A percentile compares a stretch with the other conserved stretches of the same genome.
phyloP scores from a whole-genome alignment of 2,329 filamentous ascomycete species.

The Fusarium sp. region DNA sequence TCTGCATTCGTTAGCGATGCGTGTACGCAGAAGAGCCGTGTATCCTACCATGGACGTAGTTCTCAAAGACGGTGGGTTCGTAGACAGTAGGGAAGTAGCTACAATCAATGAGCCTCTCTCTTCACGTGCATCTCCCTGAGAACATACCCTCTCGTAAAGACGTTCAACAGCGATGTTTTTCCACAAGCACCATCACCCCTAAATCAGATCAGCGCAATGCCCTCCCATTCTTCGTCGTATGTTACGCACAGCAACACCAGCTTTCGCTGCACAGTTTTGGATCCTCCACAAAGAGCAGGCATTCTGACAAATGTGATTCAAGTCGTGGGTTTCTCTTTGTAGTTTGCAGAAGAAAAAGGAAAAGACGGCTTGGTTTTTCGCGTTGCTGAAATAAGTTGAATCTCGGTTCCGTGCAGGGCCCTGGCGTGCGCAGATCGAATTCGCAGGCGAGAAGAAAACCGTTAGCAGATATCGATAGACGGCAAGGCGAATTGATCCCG shows the following conservation, averaged over 20 bases:
- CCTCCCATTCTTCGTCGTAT: background rate
- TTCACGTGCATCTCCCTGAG: background rate
- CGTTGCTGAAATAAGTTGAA: conserved; percentile 16
- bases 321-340: conserved; percentile 2
- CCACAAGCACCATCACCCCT: conserved; percentile 96
- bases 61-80: conserved; percentile 98
- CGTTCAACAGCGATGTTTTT: conserved; percentile 96
- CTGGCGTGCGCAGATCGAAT: conserved; percentile 24
- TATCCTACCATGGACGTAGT: conserved; percentile 91
- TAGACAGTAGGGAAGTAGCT: conserved; percentile 98
- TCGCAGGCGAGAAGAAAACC: background rate
- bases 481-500: background rate
- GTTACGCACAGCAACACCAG: conserved; percentile 82
- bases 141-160: conserved; percentile 94
- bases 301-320: conserved; percentile 22
- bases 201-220: conserved; percentile 30
- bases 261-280: conserved; percentile 93
- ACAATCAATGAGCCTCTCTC: conserved; percentile 30
- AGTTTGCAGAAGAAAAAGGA: background rate
- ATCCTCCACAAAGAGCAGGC: conserved; percentile 69
- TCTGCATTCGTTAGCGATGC: conserved; percentile 62
- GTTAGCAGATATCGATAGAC: background rate
- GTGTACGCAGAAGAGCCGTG: background rate
- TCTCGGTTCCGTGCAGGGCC: conserved; percentile 33
- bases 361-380: background rate